Evolutionary conservation across 192 early-diverging fungal species (phyloP).

Genomic region (Piromyces sp.): DNA sequence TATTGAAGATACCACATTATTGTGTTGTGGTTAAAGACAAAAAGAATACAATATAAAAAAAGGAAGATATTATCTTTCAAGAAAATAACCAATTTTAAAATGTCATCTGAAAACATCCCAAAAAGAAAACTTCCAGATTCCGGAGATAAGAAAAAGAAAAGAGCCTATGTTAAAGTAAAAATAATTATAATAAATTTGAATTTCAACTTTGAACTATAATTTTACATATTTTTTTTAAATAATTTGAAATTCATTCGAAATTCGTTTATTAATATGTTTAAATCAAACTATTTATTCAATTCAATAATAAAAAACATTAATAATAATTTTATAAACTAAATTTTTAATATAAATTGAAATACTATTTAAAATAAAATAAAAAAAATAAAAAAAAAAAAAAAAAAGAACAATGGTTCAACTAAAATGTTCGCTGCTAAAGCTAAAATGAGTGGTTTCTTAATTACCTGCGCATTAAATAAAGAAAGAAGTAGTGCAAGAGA

Average conservation of each 20-base stretch:
- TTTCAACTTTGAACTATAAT: not conserved
- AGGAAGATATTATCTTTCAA: no score
- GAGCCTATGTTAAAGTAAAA: not conserved
- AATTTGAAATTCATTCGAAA: no score
- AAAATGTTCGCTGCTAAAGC: not conserved
- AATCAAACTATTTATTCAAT: no score
- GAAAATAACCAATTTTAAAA: not conserved
- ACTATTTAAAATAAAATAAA: no score
- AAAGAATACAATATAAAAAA: no score
- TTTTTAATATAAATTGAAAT: no score
- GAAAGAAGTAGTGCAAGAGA: not conserved
- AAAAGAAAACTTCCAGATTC: not conserved
- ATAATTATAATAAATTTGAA: not conserved
- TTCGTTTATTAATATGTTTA: no score
- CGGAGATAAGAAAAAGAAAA: not conserved
- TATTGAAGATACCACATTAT: no score
- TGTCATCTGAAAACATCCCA: not conserved
- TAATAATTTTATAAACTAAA: no score
- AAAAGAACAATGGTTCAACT: not conserved
- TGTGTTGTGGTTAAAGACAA: no score
- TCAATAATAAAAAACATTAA: no score
- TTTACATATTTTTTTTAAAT: no score
- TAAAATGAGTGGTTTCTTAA: not conserved
- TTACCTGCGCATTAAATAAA: not conserved
- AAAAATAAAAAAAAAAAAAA: not conserved